A percentile compares a stretch with the other conserved stretches of the same genome.
Conservation (phyloP, 2,329 filamentous ascomycete genomes). For the Alternaria conjuncta region DNA sequence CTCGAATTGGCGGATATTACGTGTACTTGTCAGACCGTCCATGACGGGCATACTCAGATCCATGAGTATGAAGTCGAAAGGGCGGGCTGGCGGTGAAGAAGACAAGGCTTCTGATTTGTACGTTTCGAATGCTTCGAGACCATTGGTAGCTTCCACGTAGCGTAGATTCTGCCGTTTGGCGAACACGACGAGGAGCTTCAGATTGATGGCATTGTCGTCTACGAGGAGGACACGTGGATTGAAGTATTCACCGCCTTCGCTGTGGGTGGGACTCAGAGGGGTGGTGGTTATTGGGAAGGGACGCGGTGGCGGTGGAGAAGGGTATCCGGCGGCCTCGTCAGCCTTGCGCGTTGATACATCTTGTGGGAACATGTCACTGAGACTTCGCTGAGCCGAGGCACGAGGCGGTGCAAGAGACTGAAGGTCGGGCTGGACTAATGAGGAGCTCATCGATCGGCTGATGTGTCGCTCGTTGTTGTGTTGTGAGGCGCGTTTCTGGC, state of each 20-base stretch:
- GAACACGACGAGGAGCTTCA: slow-evolving; percentile 52
- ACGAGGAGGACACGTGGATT: slow-evolving; percentile 41
- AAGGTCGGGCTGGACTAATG: slow-evolving; percentile 6
- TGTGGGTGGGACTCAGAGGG: slow-evolving; percentile 20
- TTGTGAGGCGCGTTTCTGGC: slow-evolving; percentile 26
- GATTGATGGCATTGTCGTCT: slow-evolving; percentile 46
- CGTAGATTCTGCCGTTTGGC: slow-evolving; percentile 37
- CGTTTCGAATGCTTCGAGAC: slow-evolving; percentile 38
- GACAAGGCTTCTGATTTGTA: slow-evolving; percentile 28
- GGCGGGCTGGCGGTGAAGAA: slow-evolving; percentile 20
- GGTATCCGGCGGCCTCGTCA: neutral
- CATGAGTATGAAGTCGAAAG: slow-evolving; percentile 45
- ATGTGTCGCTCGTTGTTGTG: slow-evolving; percentile 20
- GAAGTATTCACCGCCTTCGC: slow-evolving; percentile 32
- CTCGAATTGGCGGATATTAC: slow-evolving; percentile 38
- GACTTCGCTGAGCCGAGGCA: slow-evolving; percentile 26
- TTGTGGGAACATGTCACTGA: slow-evolving; percentile 28
- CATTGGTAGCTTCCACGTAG: slow-evolving; percentile 40
- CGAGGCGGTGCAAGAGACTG: slow-evolving; percentile 18
- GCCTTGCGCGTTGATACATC: slow-evolving; percentile 1
- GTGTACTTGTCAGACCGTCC: slow-evolving; percentile 49
- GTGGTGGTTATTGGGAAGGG: slow-evolving; percentile 26
- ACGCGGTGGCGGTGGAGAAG: slow-evolving; percentile 20
- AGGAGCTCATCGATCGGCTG: slow-evolving; percentile 24
- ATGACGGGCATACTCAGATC: slow-evolving; percentile 46